These are phyloP conservation scores for Microstegium vimineum DNA, from an alignment of 176 grass and related monocot species.

Conservation along the genomic window DNA sequence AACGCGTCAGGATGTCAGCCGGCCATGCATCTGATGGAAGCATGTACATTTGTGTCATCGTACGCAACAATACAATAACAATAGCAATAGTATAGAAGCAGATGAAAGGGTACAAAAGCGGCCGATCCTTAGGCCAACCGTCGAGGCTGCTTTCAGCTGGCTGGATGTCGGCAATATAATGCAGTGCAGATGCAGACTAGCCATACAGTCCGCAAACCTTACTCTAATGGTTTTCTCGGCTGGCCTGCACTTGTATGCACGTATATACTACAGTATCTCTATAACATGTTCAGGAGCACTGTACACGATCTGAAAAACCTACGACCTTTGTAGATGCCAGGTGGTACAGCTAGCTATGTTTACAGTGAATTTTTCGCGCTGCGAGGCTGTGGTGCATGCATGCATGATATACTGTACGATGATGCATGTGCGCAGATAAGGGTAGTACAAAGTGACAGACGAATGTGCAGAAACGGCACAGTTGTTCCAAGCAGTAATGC, in stretches of 20 bases:
- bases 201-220: too few relatives aligned
- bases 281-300: background rate
- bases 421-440: conserved; percentile 30
- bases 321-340: conserved; percentile 4
- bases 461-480: conserved; percentile 33
- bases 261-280: background rate
- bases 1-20: background rate
- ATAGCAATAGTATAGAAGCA: background rate
- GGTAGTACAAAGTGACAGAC: background rate
- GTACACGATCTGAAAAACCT: conserved; percentile 16
- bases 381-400: background rate
- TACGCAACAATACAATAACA: background rate
- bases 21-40: background rate
- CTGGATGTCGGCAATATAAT: conserved; percentile 11
- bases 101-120: conserved; percentile 35
- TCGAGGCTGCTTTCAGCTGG: conserved; percentile 14
- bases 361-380: background rate
- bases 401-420: background rate
- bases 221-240: background rate
- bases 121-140: conserved; percentile 47
- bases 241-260: background rate
- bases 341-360: background rate
- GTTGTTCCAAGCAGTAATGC: conserved; percentile 20
- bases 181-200: background rate
- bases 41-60: conserved; percentile 12